Conservation (phyloP, 495 filamentous ascomycete species). For the Tuber brumale region DNA sequence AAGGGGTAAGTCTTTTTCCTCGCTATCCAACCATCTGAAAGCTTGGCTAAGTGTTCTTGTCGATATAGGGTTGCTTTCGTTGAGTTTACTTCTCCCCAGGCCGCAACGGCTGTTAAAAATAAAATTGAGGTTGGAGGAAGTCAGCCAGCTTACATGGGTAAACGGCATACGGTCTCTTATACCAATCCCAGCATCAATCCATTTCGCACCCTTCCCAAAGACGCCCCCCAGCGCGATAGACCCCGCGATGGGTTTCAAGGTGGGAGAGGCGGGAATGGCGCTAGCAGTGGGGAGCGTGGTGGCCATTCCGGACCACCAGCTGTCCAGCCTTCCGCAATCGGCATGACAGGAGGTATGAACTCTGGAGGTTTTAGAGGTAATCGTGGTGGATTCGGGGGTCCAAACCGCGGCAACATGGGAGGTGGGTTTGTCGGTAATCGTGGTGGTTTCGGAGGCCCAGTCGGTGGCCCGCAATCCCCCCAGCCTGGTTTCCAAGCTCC, state of each 20-base stretch:
- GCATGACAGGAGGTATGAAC: constrained; percentile 40
- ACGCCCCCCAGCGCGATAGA: constrained; percentile 67
- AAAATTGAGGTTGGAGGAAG: constrained; percentile 62
- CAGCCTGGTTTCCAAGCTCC: constrained; percentile 47
- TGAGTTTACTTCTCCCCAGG: constrained; percentile 76
- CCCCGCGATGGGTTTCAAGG: constrained; percentile 51
- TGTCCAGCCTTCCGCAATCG: constrained; percentile 39
- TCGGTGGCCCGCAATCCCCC: constrained; percentile 44
- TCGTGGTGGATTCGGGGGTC: constrained; percentile 42
- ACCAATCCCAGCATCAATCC: constrained; percentile 73
- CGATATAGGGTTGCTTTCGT: constrained; percentile 74
- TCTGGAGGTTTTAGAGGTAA: constrained; percentile 46
- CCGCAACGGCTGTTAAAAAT: constrained; percentile 77
- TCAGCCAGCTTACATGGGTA: constrained; percentile 48
- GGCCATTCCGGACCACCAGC: constrained; percentile 37
- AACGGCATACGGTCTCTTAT: constrained; percentile 67
- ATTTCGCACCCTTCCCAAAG: constrained; percentile 87
- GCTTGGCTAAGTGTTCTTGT: not conserved
- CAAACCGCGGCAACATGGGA: constrained; percentile 48
- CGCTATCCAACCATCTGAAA: not conserved
- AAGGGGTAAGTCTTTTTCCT: constrained; percentile 66
- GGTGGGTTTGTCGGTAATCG: constrained; percentile 51
- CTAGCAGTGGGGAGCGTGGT: constrained; percentile 42
- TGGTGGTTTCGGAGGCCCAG: constrained; percentile 48
- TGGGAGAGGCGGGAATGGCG: constrained; percentile 43